Percentiles rank a stretch among this genome's conserved stretches.
phyloP scores from a whole-genome alignment of 2,329 filamentous ascomycete species.

The Xylariaceae sp. region DNA sequence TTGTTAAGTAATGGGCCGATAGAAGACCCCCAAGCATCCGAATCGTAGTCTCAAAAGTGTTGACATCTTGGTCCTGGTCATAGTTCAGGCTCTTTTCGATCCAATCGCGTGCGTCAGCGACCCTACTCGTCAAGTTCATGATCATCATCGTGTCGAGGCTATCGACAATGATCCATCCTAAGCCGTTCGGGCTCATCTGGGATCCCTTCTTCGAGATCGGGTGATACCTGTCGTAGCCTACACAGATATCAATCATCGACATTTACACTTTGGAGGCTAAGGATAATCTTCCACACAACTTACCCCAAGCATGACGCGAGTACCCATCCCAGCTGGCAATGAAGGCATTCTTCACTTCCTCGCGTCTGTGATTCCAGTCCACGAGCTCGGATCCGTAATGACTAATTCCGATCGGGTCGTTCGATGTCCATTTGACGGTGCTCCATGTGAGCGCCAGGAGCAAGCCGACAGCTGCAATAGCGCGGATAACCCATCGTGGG shows the following conservation, averaged over 20 bases:
- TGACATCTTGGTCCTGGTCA: constrained; percentile 91
- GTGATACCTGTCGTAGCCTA: constrained; percentile 82
- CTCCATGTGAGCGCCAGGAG: neutral
- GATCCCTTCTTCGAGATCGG: constrained; percentile 77
- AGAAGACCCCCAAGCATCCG: constrained; percentile 92
- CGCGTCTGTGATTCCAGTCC: constrained; percentile 26
- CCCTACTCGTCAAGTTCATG: constrained; percentile 89
- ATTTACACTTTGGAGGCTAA: too few relatives aligned
- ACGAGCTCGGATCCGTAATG: constrained; percentile 19
- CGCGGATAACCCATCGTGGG: neutral
- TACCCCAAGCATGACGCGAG: constrained; percentile 89
- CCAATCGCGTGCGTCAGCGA: constrained; percentile 86
- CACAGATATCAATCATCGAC: too few relatives aligned
- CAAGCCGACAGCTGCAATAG: neutral
- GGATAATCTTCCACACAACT: constrained; percentile 40
- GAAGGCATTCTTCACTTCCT: constrained; percentile 67
- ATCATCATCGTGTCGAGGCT: constrained; percentile 93
- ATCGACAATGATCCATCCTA: constrained; percentile 98
- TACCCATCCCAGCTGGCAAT: constrained; percentile 91
- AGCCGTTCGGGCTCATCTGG: constrained; percentile 83
- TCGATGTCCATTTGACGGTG: constrained; percentile 4
- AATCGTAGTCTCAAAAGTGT: constrained; percentile 95
- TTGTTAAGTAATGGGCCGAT: constrained; percentile 89
- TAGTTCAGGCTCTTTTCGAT: constrained; percentile 79
- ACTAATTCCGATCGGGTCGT: constrained; percentile 27